Evolutionary conservation across 208 protist genomes (phyloP).

Genomic region (Acanthamoeba triangularis): DNA sequence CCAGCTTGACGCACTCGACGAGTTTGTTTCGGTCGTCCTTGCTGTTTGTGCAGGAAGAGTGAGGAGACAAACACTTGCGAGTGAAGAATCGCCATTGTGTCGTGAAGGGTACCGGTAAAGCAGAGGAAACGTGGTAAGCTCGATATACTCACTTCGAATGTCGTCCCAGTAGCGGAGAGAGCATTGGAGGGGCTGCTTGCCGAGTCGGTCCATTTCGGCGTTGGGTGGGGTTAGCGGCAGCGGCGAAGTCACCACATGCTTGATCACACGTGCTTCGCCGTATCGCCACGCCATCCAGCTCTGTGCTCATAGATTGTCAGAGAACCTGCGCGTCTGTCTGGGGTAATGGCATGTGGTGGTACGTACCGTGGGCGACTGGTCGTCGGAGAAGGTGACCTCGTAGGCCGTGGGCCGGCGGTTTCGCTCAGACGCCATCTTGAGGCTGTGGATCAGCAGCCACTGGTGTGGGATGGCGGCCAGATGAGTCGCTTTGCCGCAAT

Average conservation of each 20-base stretch:
- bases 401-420: neutral
- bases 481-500: neutral
- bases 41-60: neutral
- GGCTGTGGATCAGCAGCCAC: conserved; percentile 24
- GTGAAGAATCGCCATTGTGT: neutral
- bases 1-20: neutral
- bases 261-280: neutral
- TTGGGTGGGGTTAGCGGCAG: neutral
- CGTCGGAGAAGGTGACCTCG: conserved; percentile 58
- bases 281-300: conserved; percentile 71
- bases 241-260: neutral
- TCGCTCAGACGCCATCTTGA: conserved; percentile 15
- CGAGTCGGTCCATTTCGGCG: neutral
- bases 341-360: neutral
- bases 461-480: neutral
- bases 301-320: neutral
- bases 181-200: neutral
- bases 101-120: neutral
- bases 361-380: conserved; percentile 45
- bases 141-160: neutral
- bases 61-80: neutral
- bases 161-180: conserved; percentile 55
- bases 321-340: neutral
- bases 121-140: conserved; percentile 36
- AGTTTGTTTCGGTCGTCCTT: neutral